These are phyloP conservation scores for Albophoma yamanashiensis DNA, from an alignment of 2,329 filamentous ascomycete species.

Conservation along the genomic window DNA sequence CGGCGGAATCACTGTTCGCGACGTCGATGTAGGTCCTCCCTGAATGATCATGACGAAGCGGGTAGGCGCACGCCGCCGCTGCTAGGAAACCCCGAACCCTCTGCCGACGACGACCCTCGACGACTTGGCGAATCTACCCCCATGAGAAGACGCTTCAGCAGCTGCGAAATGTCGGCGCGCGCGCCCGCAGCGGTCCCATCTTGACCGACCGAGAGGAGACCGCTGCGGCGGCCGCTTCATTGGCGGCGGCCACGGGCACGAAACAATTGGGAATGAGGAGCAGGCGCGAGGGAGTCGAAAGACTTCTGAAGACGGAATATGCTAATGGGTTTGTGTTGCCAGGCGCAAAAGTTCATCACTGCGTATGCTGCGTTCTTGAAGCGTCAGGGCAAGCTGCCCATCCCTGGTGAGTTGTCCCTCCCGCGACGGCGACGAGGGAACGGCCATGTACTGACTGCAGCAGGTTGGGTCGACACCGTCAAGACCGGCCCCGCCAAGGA, in stretches of 20 bases:
- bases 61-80: not conserved
- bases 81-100: not conserved
- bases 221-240: not conserved
- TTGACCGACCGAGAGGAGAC: not conserved
- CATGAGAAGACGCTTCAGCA: constrained; percentile 3
- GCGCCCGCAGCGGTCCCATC: not conserved
- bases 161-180: not conserved
- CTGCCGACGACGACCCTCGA: constrained; percentile 6
- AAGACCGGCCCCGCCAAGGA: constrained; percentile 97
- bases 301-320: constrained; percentile 66
- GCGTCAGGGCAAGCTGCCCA: constrained; percentile 86
- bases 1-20: constrained; percentile 71
- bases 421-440: not conserved
- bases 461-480: constrained; percentile 98
- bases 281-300: constrained; percentile 65
- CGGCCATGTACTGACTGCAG: not conserved
- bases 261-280: constrained; percentile 31
- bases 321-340: constrained; percentile 47
- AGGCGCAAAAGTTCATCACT: constrained; percentile 84
- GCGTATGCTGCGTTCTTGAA: constrained; percentile 85
- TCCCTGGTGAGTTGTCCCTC: constrained; percentile 57
- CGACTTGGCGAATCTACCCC: constrained; percentile 9
- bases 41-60: constrained; percentile 12
- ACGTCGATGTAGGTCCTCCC: constrained; percentile 64
- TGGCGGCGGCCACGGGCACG: not conserved